Percentiles rank a stretch among this genome's conserved stretches.
Evolutionary conservation across 75 land plant species (phyloP).

Genomic region (Selaginella moellendorffii): DNA sequence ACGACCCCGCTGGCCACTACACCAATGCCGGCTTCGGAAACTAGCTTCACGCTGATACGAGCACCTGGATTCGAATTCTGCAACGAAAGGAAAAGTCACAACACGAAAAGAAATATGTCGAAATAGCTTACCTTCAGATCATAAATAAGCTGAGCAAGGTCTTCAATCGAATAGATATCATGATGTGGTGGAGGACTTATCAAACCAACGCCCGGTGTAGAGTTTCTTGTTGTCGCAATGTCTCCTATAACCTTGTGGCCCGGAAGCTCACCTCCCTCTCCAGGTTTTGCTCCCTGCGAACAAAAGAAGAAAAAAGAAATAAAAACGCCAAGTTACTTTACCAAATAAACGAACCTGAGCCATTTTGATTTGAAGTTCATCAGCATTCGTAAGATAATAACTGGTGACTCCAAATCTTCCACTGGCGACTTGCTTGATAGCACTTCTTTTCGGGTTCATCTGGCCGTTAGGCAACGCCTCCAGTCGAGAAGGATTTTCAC

Average conservation of each 20-base stretch:
- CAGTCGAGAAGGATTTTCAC: background rate
- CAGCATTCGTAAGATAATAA: background rate
- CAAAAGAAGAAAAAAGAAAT: background rate
- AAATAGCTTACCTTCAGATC: constrained; percentile 70
- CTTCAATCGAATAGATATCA: constrained; percentile 97
- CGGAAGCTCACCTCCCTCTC: background rate
- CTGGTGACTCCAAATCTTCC: background rate
- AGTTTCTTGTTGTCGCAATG: background rate
- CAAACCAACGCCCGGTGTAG: background rate
- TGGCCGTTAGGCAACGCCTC: background rate
- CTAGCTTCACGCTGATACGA: background rate
- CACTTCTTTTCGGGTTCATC: background rate
- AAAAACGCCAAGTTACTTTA: background rate
- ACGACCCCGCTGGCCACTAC: background rate
- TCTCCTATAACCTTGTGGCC: background rate
- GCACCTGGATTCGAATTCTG: background rate
- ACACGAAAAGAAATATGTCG: too few species aligned
- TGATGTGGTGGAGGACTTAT: constrained; percentile 94
- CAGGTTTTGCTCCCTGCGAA: background rate
- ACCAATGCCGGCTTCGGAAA: background rate
- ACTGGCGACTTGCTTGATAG: background rate
- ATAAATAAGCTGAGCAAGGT: constrained; percentile 89
- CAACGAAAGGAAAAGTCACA: background rate
- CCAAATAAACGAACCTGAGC: background rate
- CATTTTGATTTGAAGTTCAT: background rate